phyloP scores from a whole-genome alignment of 768 basidiomycete genomes.

The Xerocomellus amylosporus region DNA sequence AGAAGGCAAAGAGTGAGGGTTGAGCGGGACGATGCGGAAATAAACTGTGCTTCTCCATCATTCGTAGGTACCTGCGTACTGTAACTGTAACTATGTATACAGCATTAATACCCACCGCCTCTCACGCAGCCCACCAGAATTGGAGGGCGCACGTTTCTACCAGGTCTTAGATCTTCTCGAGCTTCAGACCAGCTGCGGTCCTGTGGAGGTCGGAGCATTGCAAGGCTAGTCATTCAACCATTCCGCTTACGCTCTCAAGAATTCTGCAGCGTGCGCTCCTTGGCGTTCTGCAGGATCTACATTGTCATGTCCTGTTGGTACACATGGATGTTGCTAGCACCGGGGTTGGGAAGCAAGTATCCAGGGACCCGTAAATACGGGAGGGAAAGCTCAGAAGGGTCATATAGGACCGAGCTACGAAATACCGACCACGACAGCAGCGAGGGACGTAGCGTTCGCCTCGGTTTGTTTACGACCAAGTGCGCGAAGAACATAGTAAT shows the following conservation, averaged over 20 bases:
- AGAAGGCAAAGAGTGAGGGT: too few relatives aligned
- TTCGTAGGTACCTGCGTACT: too few relatives aligned
- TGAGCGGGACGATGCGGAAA: too few relatives aligned
- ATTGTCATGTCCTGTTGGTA: conserved; percentile 33
- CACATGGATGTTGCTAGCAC: conserved; percentile 27
- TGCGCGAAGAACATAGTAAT: conserved; percentile 22
- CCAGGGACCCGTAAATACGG: conserved; percentile 29
- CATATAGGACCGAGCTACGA: not conserved
- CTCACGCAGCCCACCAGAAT: conserved; percentile 21
- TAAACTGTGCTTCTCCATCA: too few relatives aligned
- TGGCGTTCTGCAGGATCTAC: conserved; percentile 30
- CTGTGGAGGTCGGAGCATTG: conserved; percentile 13
- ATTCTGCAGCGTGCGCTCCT: conserved; percentile 33
- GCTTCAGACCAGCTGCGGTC: conserved; percentile 24
- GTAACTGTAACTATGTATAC: too few relatives aligned
- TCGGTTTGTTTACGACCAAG: conserved; percentile 15
- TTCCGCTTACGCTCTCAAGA: conserved; percentile 26
- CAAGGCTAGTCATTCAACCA: not conserved
- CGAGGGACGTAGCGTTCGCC: conserved; percentile 10
- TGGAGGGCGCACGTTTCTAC: conserved; percentile 26
- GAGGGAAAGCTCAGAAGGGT: not conserved
- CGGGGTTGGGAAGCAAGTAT: conserved; percentile 33
- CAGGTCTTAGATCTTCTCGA: conserved; percentile 33
- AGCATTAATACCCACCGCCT: not conserved
- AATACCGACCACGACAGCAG: conserved; percentile 15